A percentile compares a stretch with the other conserved stretches of the same genome.
Conservation (phyloP, 495 filamentous ascomycete genomes). For the Cladorrhinum samala region DNA sequence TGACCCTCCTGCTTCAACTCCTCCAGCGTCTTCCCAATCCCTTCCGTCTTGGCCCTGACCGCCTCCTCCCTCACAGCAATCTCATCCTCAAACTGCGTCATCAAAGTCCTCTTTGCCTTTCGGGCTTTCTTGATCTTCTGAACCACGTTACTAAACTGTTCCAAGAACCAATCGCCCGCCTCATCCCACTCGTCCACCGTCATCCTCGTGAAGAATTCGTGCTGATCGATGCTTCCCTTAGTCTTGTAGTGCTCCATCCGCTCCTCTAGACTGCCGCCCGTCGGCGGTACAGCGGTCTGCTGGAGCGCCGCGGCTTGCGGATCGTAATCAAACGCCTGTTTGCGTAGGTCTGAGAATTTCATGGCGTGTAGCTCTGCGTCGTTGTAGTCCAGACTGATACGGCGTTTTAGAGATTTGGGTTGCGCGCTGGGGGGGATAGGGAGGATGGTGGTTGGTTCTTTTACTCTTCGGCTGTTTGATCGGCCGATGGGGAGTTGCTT, state of each 20-base stretch:
- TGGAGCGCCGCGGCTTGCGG: constrained; percentile 33
- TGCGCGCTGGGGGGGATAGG: neutral
- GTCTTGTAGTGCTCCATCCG: constrained; percentile 39
- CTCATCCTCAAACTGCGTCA: constrained; percentile 64
- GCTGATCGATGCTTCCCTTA: constrained; percentile 44
- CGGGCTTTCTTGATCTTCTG: constrained; percentile 57
- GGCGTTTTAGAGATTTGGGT: constrained; percentile 30
- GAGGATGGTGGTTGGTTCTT: constrained; percentile 9
- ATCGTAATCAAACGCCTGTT: constrained; percentile 51
- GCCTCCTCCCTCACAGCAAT: constrained; percentile 43
- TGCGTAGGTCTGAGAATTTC: constrained; percentile 47
- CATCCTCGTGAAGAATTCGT: constrained; percentile 58
- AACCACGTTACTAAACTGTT: constrained; percentile 59
- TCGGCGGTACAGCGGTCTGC: constrained; percentile 13
- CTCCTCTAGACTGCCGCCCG: constrained; percentile 26
- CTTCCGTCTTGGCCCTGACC: constrained; percentile 49
- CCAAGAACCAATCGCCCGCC: constrained; percentile 73
- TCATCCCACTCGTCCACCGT: constrained; percentile 72
- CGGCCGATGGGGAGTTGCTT: constrained; percentile 16
- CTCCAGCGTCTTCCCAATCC: constrained; percentile 46
- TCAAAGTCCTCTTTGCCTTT: constrained; percentile 57
- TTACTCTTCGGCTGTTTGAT: constrained; percentile 30
- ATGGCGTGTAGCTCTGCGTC: constrained; percentile 45
- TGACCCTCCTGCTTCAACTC: constrained; percentile 50
- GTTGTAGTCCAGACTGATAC: constrained; percentile 46